Percentiles rank a stretch among this genome's conserved stretches.
Evolutionary conservation across 2,329 filamentous ascomycete genomes (phyloP).

Genomic region (Fusarium kyushuense): DNA sequence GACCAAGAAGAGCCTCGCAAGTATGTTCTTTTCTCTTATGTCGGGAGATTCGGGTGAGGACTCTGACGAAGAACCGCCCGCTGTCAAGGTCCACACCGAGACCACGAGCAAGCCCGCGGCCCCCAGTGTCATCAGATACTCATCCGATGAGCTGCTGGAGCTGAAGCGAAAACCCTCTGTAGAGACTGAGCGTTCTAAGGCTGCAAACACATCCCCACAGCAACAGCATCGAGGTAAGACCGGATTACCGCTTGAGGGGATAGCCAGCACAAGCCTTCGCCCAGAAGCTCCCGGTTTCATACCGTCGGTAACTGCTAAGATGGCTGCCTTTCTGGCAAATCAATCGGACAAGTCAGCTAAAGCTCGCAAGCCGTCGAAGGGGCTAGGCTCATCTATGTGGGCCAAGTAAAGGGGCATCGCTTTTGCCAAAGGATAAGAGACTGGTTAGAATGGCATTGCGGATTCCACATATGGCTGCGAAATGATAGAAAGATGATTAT

Average conservation of each 20-base stretch:
- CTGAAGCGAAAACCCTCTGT: not conserved
- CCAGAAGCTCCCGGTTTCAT: constrained; percentile 39
- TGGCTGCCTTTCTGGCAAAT: not conserved
- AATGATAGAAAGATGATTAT: not conserved
- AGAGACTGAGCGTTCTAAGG: not conserved
- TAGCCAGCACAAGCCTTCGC: constrained; percentile 18
- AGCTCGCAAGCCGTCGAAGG: constrained; percentile 27
- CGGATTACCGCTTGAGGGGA: not conserved
- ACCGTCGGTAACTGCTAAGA: not conserved
- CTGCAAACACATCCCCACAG: not conserved
- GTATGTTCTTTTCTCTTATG: constrained; percentile 38
- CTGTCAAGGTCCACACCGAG: constrained; percentile 1
- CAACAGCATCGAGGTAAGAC: constrained; percentile 27
- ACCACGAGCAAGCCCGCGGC: not conserved
- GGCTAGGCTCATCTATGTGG: constrained; percentile 42
- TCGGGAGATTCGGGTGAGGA: constrained; percentile 12
- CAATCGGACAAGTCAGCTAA: not conserved
- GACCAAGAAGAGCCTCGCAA: constrained; percentile 30
- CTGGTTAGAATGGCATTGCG: not conserved
- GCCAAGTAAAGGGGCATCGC: constrained; percentile 14
- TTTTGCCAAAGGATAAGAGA: not conserved
- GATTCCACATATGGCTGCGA: constrained; percentile 1
- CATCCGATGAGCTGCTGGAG: constrained; percentile 21
- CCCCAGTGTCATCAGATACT: constrained; percentile 1
- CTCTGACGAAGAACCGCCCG: not conserved